Percentiles rank a stretch among this genome's conserved stretches.
phyloP scores from a whole-genome alignment of 108 stramenopile genomes.

The Fragilariopsis cylindrus region DNA sequence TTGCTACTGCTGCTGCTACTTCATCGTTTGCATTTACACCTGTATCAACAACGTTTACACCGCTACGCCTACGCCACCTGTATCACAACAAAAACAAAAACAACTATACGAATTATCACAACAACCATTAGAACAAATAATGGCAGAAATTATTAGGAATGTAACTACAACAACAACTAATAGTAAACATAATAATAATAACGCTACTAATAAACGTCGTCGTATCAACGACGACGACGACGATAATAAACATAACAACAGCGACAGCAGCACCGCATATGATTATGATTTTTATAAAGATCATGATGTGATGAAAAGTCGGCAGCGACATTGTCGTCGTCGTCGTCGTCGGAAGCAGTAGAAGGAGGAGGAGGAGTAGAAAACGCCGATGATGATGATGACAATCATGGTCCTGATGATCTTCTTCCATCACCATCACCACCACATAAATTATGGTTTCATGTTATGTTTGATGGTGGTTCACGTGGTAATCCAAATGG shows the following conservation, averaged over 20 bases:
- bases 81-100: background rate
- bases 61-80: background rate
- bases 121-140: background rate
- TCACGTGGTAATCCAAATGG: conserved; percentile 80
- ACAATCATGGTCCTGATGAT: too few relatives aligned
- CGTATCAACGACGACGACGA: too few relatives aligned
- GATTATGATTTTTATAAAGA: conserved; percentile 2
- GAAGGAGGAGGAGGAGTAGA: too few relatives aligned
- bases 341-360: background rate
- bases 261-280: background rate
- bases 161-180: too few relatives aligned
- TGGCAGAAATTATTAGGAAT: background rate
- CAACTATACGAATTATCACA: too few relatives aligned
- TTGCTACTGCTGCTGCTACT: too few relatives aligned
- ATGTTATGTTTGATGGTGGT: conserved; percentile 79
- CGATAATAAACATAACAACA: background rate
- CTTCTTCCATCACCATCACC: background rate
- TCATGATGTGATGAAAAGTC: background rate
- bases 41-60: background rate
- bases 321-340: background rate
- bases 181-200: too few relatives aligned
- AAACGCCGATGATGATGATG: background rate
- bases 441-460: conserved; percentile 34
- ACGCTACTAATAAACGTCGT: too few relatives aligned
- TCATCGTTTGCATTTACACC: background rate